These are phyloP conservation scores for Tubosaeta sp. DNA, from an alignment of 768 basidiomycete species.

Conservation along the genomic window DNA sequence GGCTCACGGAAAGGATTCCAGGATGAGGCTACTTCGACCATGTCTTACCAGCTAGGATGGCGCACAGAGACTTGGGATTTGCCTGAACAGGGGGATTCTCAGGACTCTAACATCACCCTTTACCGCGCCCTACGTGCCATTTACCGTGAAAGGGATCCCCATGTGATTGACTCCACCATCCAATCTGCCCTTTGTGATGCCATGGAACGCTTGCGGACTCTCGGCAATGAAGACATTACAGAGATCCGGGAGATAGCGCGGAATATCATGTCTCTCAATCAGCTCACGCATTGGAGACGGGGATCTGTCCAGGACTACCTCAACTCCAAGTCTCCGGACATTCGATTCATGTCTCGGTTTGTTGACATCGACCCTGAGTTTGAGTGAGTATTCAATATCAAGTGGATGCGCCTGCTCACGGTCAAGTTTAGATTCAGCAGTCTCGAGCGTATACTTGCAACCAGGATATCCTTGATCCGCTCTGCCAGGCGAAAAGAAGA, in stretches of 20 bases:
- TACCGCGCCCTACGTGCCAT: constrained; percentile 79
- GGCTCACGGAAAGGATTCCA: constrained; percentile 33
- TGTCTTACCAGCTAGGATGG: constrained; percentile 86
- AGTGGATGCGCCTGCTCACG: constrained; percentile 7
- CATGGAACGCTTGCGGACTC: constrained; percentile 54
- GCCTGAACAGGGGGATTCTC: constrained; percentile 51
- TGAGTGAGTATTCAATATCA: constrained; percentile 48
- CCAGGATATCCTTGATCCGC: constrained; percentile 75
- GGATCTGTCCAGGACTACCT: constrained; percentile 23
- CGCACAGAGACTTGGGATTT: constrained; percentile 94
- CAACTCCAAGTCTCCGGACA: constrained; percentile 33
- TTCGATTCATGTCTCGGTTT: constrained; percentile 40
- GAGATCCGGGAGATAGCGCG: constrained; percentile 67
- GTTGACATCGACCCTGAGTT: constrained; percentile 50
- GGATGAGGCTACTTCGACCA: constrained; percentile 35
- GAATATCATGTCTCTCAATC: constrained; percentile 77
- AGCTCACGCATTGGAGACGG: constrained; percentile 64
- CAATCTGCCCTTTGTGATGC: constrained; percentile 52
- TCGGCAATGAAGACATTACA: constrained; percentile 76
- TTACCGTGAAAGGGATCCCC: constrained; percentile 68
- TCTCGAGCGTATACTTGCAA: constrained; percentile 75
- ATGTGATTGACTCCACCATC: constrained; percentile 45
- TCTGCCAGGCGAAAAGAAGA: constrained; percentile 67
- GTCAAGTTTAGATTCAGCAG: constrained; percentile 56
- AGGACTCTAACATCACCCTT: constrained; percentile 52